phyloP scores from a whole-genome alignment of 225 moss, liverwort and hornwort species.

The Bryum argenteum region DNA sequence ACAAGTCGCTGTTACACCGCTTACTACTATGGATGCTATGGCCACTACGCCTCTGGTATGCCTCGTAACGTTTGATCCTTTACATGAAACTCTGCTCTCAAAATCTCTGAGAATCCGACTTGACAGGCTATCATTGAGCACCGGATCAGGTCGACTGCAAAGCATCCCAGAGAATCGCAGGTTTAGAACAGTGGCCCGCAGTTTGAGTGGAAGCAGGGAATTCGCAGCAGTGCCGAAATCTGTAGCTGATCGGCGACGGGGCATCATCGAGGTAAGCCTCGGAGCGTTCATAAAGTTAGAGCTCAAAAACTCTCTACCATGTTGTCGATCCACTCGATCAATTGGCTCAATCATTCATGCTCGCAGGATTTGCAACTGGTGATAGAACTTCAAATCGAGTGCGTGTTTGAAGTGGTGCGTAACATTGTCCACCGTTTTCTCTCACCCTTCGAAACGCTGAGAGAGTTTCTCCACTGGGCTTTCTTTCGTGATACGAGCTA shows the following conservation, averaged over 20 bases:
- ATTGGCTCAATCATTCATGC: background rate
- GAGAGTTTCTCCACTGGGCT: slow-evolving; percentile 58
- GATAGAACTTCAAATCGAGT: slow-evolving; percentile 77
- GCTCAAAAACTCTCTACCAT: background rate
- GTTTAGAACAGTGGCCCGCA: slow-evolving; percentile 58
- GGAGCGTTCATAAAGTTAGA: background rate
- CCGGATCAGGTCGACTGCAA: slow-evolving; percentile 27
- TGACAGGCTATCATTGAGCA: slow-evolving; percentile 39
- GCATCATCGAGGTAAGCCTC: slow-evolving; percentile 77
- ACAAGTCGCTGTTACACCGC: slow-evolving; percentile 47
- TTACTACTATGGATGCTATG: slow-evolving; percentile 55
- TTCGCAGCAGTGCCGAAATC: slow-evolving; percentile 54
- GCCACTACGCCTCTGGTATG: slow-evolving; percentile 57
- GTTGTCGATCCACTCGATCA: background rate
- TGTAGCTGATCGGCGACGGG: slow-evolving; percentile 79
- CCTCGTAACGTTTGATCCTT: background rate
- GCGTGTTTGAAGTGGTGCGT: slow-evolving; percentile 69
- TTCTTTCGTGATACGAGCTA: slow-evolving; percentile 49
- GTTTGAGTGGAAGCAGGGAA: slow-evolving; percentile 66
- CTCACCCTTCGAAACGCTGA: slow-evolving; percentile 73
- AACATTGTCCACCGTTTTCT: slow-evolving; percentile 59
- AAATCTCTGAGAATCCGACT: slow-evolving; percentile 13
- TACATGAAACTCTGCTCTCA: no score
- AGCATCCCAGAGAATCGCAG: slow-evolving; percentile 32
- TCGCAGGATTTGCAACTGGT: slow-evolving; percentile 90